Evolutionary conservation across 495 filamentous ascomycete genomes (phyloP), one percentile per base, ranked within the genome.

Genomic region (Penicillium bialowiezense): DNA sequence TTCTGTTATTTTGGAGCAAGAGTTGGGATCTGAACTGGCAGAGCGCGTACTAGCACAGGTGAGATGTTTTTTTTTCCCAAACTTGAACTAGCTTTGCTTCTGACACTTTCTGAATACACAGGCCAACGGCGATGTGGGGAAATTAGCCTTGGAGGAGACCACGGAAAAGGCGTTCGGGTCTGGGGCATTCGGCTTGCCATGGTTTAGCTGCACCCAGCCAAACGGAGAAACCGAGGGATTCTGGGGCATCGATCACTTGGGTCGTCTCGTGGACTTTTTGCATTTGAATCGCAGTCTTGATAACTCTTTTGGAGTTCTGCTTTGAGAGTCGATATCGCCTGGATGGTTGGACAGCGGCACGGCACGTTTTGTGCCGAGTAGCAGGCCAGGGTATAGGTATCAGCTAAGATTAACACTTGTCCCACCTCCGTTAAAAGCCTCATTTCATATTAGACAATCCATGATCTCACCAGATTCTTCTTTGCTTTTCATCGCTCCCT

Each of bases 181-280:
- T 2, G 56, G 60, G 3, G 60, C 77, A 2, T 88, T 88, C 64
- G 85, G 84, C 9, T 50, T 88, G 45, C 85, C 85, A 0, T 88
- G 82, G 82, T 74, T 83, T 52, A 71, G 75, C n/a, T 80, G 80
- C 70, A 73, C 72, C 17, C 77, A 84, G 59, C 20, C 59, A 0
- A 51, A 73, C 10, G 82, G 82, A 0, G 56, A 71, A 48, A 81
- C 53, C 24, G 79, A 87, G 41, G 64, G 65, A 0, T 84, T 82
- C 54, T 87, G 79, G 76, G 83, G 84, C 0, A 76, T 87, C 34
- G 83, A 86, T 64, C 80, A 85, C 55, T 40, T 86, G 14, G 82
- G 74, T 4, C 77, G 80, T 41, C 68, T 86, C 12, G 67, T 67
- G 17, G 69, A 77, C 49, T 79, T 81, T 55, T 59, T 88, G 41